phyloP scores from a whole-genome alignment of 768 basidiomycete species.

The Butyriboletus loyo region DNA sequence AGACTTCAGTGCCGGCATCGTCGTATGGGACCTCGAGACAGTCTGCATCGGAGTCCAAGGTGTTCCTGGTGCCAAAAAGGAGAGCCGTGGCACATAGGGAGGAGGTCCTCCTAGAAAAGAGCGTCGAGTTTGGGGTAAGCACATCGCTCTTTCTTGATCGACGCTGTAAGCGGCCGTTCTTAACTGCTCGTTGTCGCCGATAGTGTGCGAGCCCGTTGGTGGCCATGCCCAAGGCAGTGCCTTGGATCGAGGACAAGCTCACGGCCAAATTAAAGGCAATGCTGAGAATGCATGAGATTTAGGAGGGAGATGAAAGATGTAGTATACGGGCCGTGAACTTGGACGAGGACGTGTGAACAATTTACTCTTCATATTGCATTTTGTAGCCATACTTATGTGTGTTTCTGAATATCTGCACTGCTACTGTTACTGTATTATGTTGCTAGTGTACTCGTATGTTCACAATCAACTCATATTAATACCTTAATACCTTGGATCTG shows the following conservation, averaged over 20 bases:
- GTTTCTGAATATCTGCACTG: no score
- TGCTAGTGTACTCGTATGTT: neutral
- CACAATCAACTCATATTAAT: neutral
- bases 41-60: slow-evolving; percentile 9
- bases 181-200: neutral
- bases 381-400: slow-evolving; percentile 2
- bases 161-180: neutral
- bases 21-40: slow-evolving; percentile 13
- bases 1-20: slow-evolving; percentile 3
- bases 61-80: neutral
- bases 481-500: neutral
- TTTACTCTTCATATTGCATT: neutral
- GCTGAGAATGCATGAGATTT: neutral
- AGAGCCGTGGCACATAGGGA: neutral
- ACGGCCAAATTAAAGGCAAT: neutral
- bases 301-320: no score
- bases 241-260: slow-evolving; percentile 14
- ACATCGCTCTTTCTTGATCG: neutral
- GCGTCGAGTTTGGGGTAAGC: slow-evolving; percentile 10
- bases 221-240: neutral
- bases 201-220: slow-evolving; percentile 7
- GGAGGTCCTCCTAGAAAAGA: neutral
- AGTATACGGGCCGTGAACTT: neutral
- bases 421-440: neutral
- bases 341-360: neutral